Base-by-base conservation (phyloP, 257 asterid species). In the Osmanthus fragrans region DNA sequence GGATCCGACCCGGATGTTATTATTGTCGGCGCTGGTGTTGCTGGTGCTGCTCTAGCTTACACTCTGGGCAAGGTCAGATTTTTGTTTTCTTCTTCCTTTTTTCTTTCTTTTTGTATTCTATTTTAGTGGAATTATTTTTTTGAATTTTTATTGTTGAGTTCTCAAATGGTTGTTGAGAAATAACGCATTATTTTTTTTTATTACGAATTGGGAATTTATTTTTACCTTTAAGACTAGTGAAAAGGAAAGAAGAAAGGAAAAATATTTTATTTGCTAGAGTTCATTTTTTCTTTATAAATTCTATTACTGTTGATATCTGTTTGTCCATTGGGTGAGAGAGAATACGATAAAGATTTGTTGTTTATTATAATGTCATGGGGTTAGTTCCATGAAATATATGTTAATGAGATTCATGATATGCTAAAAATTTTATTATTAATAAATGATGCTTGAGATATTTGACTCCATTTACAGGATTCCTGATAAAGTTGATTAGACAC, bases 1-100 rank as follows among this genome's bases (percentile, higher is more conserved):
- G 83, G 70, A 19, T 81, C 79, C 27, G 82, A 83, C 25, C 70
- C 84, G 21, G 89, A 87, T 77, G 85, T 87, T n/a, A 81, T 85
- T n/a, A 76, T 87, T 1, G 87, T 85, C 36, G 91, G 91, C 7
- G 91, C 89, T n/a, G 91, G 91, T 66, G 91, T 87, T 36, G 91
- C 86, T 8, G 91, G 91, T 23, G 91, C 91, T 66, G 89, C 91
- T 42, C 76, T 87, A 19, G 87, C 91, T 70, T 80, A 83, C 65
- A 83, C 91, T 56, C 89, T 87, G 42, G 91, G 81, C 70, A 87
- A 83, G 91, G 91, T 87, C 29, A 15, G 30, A 21, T 37, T 32
- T 63, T 15, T 80, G 67, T 23, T 85, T 79, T 42, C 77, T 68
- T 13, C 68, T 71, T 6, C 60, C 60, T 30, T 37, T 70, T 65